phyloP scores from a whole-genome alignment of 257 asterid species.

The Nicotiana paniculata region DNA sequence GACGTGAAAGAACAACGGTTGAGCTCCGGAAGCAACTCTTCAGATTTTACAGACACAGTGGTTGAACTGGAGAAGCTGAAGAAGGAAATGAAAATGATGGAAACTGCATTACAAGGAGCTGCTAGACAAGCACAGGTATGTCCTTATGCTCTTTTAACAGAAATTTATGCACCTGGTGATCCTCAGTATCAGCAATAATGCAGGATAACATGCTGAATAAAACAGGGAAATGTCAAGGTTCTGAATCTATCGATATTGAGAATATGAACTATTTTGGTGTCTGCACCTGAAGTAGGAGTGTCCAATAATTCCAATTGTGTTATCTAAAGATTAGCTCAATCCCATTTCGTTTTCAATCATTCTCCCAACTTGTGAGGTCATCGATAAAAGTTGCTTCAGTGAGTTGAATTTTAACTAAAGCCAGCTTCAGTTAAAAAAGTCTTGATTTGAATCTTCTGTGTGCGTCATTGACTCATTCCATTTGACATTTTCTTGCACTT shows the following conservation, averaged over 20 bases:
- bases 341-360: neutral
- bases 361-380: conserved; percentile 1
- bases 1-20: conserved; percentile 25
- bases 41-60: conserved; percentile 34
- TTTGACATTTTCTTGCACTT: neutral
- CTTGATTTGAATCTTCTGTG: neutral
- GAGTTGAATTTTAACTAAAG: neutral
- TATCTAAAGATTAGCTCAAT: conserved; percentile 2
- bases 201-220: neutral
- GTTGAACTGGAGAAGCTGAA: conserved; percentile 68
- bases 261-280: neutral
- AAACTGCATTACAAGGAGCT: conserved; percentile 88
- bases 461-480: neutral
- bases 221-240: neutral
- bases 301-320: neutral
- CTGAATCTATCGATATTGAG: neutral
- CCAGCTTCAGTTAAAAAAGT: neutral
- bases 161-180: conserved; percentile 1
- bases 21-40: conserved; percentile 37
- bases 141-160: neutral
- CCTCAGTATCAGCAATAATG: neutral
- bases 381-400: neutral
- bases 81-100: conserved; percentile 93
- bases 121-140: conserved; percentile 97
- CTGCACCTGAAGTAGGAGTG: neutral